Base-by-base conservation (phyloP, 1,284 basidiomycete genomes). In the Cryptococcus maquisensis region DNA sequence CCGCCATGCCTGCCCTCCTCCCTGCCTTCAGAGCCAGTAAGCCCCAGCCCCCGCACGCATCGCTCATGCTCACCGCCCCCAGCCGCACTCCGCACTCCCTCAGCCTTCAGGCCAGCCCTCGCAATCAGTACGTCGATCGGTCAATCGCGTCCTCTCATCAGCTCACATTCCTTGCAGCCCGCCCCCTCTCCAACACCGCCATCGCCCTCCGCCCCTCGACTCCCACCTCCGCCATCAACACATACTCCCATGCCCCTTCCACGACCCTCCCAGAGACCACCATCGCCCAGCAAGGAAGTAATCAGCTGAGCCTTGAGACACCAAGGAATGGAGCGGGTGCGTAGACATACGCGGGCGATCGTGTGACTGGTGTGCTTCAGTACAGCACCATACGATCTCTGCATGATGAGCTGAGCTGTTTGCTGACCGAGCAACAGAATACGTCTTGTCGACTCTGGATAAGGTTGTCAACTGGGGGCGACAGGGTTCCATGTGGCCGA, bases 401-500 rank as follows among this genome's bases (percentile, higher is more conserved):
- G 39, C n/a, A 21, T 13, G 7, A 15, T 40, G n/a, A 40, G 13
- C 10, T 1, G n/a, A 15, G 16, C 3, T 7, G 39, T 15, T 2
- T 10, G 16, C 39, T 40, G 8, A 40, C 3, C 2, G 23, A n/a
- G 23, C 23, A 16, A 32, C 78, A 90, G 95, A 98, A 78, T 98
- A 98, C 81, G 93, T 97, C 0, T 81, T 98, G 42, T 91, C 93
- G 1, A 95, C 93, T 0, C 79, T 97, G 56, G 95, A 99, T 80
- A 98, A 98, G 80, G 83, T 98, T 42, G 89, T 88, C 67, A 98
- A 98, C 77, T 98, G 95, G 95, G 94, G 88, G 15, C 82, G 95
- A 56, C 94, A 98, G 78, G 87, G 95, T 54, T 96, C 91, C 32
- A 95, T 98, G 86, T 99, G 96, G 96, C 96, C 96, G 42, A 96